These are phyloP conservation scores for Dacryopinax primogenitus DNA, from an alignment of 768 basidiomycete genomes.

Conservation along the genomic window DNA sequence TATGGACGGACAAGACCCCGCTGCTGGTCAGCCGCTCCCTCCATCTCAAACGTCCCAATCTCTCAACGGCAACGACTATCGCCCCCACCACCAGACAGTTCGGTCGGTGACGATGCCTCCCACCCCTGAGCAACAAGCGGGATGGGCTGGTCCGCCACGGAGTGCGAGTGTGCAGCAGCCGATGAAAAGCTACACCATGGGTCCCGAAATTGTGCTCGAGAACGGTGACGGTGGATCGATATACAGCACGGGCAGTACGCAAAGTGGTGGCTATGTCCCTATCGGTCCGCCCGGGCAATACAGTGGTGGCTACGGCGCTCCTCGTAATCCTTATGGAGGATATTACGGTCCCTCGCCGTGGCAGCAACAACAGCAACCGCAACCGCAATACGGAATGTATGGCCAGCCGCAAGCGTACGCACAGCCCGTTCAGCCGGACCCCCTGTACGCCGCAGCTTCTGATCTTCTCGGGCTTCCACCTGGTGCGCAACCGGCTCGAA, in stretches of 20 bases:
- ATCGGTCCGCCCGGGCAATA: neutral
- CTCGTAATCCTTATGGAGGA: neutral
- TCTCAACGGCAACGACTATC: neutral
- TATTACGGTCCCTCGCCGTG: constrained; percentile 8
- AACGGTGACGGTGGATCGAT: neutral
- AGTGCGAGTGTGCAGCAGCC: constrained; percentile 6
- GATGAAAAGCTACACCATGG: constrained; percentile 5
- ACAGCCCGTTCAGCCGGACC: constrained; percentile 33
- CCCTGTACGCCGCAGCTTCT: constrained; percentile 62
- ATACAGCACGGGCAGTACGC: neutral
- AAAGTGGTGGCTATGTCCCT: constrained; percentile 1
- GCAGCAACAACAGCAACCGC: constrained; percentile 14
- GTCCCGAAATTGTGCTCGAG: neutral
- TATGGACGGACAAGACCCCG: neutral
- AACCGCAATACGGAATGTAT: constrained; percentile 9
- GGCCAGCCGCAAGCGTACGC: neutral
- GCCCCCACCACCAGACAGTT: neutral
- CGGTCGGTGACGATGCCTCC: constrained; percentile 5
- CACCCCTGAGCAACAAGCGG: neutral
- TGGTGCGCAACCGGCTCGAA: constrained; percentile 20
- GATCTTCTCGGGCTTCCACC: constrained; percentile 63
- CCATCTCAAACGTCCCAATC: neutral
- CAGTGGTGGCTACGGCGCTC: neutral
- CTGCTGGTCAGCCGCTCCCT: neutral
- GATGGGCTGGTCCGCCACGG: neutral